phyloP scores from a whole-genome alignment of 2,329 filamentous ascomycete genomes.

The Fusarium armeniacum region DNA sequence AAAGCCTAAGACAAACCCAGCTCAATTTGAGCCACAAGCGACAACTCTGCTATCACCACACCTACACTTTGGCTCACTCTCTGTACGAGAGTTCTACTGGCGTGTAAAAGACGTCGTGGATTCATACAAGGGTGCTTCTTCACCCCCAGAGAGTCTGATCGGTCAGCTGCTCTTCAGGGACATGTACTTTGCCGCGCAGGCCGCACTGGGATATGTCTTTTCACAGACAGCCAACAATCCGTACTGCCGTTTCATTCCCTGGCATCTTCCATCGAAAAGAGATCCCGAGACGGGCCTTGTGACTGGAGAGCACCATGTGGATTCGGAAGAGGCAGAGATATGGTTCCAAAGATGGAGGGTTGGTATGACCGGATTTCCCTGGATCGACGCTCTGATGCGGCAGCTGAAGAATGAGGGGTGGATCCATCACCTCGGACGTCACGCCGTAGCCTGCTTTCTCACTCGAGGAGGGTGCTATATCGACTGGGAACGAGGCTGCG shows the following conservation, averaged over 20 bases:
- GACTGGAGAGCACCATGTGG: conserved; percentile 74
- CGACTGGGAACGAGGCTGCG: conserved; percentile 82
- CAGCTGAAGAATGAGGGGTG: conserved; percentile 79
- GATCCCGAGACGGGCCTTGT: conserved; percentile 60
- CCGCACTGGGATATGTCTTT: conserved; percentile 74
- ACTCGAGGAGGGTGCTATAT: conserved; percentile 84
- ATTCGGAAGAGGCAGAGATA: conserved; percentile 71
- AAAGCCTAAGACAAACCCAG: conserved; percentile 81
- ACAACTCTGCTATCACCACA: conserved; percentile 81
- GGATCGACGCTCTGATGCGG: conserved; percentile 85
- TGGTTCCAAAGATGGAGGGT: conserved; percentile 78
- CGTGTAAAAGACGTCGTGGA: conserved; percentile 73
- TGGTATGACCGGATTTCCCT: conserved; percentile 81
- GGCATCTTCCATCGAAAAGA: conserved; percentile 78
- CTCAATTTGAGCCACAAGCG: conserved; percentile 78
- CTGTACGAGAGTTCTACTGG: conserved; percentile 81
- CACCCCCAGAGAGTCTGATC: conserved; percentile 76
- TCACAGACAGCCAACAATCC: conserved; percentile 75
- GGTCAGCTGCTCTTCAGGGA: conserved; percentile 83
- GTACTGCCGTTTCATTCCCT: conserved; percentile 80
- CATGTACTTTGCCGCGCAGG: conserved; percentile 87
- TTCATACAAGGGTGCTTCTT: conserved; percentile 68
- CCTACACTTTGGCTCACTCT: conserved; percentile 80
- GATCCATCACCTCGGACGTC: conserved; percentile 84
- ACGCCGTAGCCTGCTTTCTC: conserved; percentile 85